phyloP scores from a whole-genome alignment of 192 early-diverging fungal genomes.

The Coemansia sp. region DNA sequence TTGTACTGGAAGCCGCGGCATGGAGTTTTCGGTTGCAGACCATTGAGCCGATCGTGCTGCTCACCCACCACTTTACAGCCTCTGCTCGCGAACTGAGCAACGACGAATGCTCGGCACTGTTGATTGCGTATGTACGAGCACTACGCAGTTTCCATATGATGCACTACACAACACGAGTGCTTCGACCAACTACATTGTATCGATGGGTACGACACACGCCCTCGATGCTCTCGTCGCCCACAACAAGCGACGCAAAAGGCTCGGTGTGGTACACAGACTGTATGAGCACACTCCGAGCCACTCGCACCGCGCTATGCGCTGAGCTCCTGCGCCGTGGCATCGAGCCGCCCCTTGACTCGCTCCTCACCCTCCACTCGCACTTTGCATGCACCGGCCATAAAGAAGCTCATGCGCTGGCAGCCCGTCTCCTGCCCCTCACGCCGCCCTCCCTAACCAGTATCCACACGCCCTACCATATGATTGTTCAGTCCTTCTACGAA shows the following conservation, averaged over 20 bases:
- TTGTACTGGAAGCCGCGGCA: slow-evolving; percentile 20
- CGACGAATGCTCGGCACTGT: not conserved
- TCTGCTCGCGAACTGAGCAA: not conserved
- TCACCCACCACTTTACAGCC: not conserved
- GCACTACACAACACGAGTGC: not conserved
- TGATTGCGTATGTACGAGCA: slow-evolving; percentile 8
- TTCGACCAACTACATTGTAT: not conserved
- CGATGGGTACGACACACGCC: too few species aligned
- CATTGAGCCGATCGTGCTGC: slow-evolving; percentile 2
- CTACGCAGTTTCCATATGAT: slow-evolving; percentile 14
- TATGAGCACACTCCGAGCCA: slow-evolving; percentile 5
- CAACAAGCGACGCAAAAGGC: not conserved
- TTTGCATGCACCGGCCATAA: slow-evolving; percentile 4
- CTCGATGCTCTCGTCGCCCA: not conserved
- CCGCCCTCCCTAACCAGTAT: slow-evolving; percentile 8
- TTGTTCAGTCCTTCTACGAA: slow-evolving; percentile 29
- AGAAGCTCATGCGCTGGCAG: slow-evolving; percentile 8
- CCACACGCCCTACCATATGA: not conserved
- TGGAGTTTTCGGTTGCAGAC: slow-evolving; percentile 21
- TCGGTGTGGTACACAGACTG: not conserved
- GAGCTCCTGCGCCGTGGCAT: slow-evolving; percentile 31
- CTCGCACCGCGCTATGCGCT: slow-evolving; percentile 6
- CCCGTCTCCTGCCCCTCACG: slow-evolving; percentile 15
- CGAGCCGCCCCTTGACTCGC: slow-evolving; percentile 14
- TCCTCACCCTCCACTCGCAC: slow-evolving; percentile 18